phyloP scores from a whole-genome alignment of 2,329 filamentous ascomycete species.

The Claviceps pazoutovae region DNA sequence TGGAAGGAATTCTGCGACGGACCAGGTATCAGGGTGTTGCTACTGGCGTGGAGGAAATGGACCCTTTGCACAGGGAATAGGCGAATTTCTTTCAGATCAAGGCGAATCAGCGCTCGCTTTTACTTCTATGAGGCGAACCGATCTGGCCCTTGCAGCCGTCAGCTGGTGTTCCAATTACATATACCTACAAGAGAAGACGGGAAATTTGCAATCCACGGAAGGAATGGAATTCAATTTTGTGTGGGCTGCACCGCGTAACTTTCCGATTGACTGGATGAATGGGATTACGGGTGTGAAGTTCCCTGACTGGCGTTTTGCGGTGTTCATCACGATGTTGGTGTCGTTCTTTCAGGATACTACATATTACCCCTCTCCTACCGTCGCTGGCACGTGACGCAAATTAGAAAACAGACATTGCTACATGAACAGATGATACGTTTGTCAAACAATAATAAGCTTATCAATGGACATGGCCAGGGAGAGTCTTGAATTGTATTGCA shows the following conservation, averaged over 20 bases:
- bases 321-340: conserved; percentile 12
- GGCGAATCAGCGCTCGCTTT: no score
- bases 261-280: background rate
- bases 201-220: background rate
- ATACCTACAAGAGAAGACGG: background rate
- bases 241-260: background rate
- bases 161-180: background rate
- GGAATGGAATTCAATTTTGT: background rate
- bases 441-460: conserved; percentile 9
- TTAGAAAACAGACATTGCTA: conserved; percentile 18
- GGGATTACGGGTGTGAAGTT: background rate
- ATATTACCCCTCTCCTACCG: conserved; percentile 7
- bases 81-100: background rate
- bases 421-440: conserved; percentile 21
- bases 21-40: conserved; percentile 48
- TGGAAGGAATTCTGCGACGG: conserved; percentile 87
- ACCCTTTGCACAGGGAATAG: conserved; percentile 40
- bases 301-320: conserved; percentile 6
- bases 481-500: background rate
- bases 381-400: conserved; percentile 18
- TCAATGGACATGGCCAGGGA: background rate
- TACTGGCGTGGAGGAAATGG: conserved; percentile 51
- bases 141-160: background rate
- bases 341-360: conserved; percentile 14
- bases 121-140: no score